Base-by-base conservation (phyloP, 1,139 yeast genomes). In the Suhomyces maxii region DNA sequence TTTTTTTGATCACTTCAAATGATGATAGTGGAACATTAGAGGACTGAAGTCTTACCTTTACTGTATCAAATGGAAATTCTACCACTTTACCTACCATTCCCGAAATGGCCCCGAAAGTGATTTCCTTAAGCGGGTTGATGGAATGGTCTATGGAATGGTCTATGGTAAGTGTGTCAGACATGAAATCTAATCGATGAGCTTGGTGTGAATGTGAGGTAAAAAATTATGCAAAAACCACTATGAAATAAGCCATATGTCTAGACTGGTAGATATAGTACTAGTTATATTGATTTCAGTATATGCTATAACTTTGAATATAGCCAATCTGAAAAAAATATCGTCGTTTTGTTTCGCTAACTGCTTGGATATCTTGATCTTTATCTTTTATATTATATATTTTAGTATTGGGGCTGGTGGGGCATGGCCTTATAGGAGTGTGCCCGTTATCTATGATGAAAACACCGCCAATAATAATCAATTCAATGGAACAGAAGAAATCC, bases 61-160 rank as follows among this genome's bases (percentile, higher is more conserved):
- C 79, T 0, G 98, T 91, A 60, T 91, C 98, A 56, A 91, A 89
- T 1, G 98, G 98, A 58, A 84, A 90, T 65, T 91, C 98, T 7
- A 91, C 79, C 32, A 87, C 60, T 61, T 91, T 91, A 3, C 97
- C 97, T 8, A 82, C 68, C 52, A 89, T 85, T 8, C 98, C 98
- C 0, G 97, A 71, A 3, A 74, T 58, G 3, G 84, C 82, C 9
- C 84, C 85, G 51, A 52, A 70, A 3, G 68, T 52, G 39, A 75
- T 58, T 46, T 76, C 80, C 53, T 68, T 69, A 7, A 61, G 48
- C 1, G 77, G 69, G 48, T 68, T 50, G 23, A 18, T 18, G 3
- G 23, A 18, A 6, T 18, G 23, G 23, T 18, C 31, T 9, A 28
- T 28, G n/a, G 31, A 28, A 7, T 9, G 31, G 31, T 9, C 31